Evolutionary conservation across 192 early-diverging fungal genomes (phyloP), one percentile per base, ranked within the genome.

Genomic region (Diversispora eburnea): DNA sequence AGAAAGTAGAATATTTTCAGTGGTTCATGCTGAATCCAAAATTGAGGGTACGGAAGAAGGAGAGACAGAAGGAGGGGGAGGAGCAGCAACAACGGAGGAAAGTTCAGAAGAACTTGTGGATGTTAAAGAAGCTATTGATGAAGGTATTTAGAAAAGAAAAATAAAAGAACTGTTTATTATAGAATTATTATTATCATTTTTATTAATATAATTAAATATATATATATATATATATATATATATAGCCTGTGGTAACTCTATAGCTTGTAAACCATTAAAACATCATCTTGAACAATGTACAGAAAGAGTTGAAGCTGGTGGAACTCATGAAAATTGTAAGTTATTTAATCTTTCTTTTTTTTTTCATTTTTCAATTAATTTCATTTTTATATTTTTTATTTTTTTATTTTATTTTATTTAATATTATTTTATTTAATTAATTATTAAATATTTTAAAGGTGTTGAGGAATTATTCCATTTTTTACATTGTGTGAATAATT

Each of bases 391-490:
- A 62, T 43, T 54, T 39, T 55, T n/a, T 13, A 49, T 25, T 22
- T 17, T 20, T 13, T 41, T n/a, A 61, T 56, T 19, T 20, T 61
- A 51, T 71, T 8, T 57, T 70, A 19, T 17, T 56, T 56, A 59
- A 33, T 33, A 33, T 33, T 33, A 33, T 33, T 33, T 33, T 33
- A 33, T 33, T 33, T 59, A 3, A 9, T 56, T 72, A 48, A 55
- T 76, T 13, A 8, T 4, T 45, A 56, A 62, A 42, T 20, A 19
- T 42, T 65, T 43, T 51, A 25, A 65, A 84, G 83, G 83, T 71
- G 84, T 83, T 69, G 91, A 93, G 75, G 91, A 93, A 82, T 77
- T 93, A 69, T 88, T 91, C 75, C 91, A 91, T 84, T 88, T 93
- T 75, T 80, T 91, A 84, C 89, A 93, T 84, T 91, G 90, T 77